phyloP scores from a whole-genome alignment of 2,329 filamentous ascomycete genomes.

The Dactylellina cionopaga region DNA sequence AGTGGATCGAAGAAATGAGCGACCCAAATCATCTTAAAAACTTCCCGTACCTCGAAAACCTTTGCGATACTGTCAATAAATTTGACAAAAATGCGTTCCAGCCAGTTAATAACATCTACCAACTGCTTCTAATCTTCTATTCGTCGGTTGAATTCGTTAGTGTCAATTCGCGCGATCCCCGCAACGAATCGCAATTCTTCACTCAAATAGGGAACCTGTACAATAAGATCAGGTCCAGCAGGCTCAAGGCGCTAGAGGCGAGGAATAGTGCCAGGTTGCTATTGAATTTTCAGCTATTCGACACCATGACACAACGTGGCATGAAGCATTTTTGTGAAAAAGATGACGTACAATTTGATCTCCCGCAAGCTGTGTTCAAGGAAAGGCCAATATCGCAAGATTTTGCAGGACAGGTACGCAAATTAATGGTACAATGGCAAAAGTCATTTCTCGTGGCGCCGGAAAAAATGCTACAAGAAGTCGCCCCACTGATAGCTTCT shows the following conservation, averaged over 20 bases:
- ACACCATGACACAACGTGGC: not conserved
- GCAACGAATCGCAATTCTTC: not conserved
- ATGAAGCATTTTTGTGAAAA: not conserved
- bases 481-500: not conserved
- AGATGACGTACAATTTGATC: not conserved
- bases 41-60: too few species aligned
- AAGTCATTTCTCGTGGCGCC: not conserved
- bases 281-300: not conserved
- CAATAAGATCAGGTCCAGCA: not conserved
- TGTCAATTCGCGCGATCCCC: not conserved
- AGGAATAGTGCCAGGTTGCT: not conserved
- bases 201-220: not conserved
- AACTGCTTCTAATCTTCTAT: not conserved
- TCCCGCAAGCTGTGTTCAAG: not conserved
- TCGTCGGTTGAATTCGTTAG: not conserved
- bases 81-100: not conserved
- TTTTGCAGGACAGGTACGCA: not conserved
- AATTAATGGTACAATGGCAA: slow-evolving; percentile 3
- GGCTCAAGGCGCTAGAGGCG: not conserved
- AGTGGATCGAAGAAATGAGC: not conserved
- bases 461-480: not conserved
- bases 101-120: not conserved
- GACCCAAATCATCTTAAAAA: too few species aligned
- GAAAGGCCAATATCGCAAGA: not conserved
- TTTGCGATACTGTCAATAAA: not conserved